Conservation (phyloP, 768 basidiomycete species). For the Podaxis rugospora region DNA sequence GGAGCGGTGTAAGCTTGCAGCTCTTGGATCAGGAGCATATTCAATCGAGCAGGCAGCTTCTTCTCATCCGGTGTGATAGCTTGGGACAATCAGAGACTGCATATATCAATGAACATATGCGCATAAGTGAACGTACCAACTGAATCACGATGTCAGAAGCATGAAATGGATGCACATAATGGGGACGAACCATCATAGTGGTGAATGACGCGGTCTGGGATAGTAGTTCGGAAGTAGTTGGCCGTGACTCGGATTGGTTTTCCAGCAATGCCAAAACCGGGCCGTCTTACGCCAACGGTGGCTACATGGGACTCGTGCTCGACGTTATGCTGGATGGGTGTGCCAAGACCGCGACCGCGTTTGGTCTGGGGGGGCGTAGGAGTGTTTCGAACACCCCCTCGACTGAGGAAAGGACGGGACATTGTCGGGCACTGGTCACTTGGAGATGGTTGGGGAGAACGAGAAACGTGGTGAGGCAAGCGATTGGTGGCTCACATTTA, state of each 20-base stretch:
- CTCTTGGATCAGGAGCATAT: slow-evolving; percentile 59
- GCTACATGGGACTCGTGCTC: slow-evolving; percentile 24
- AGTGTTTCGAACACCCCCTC: slow-evolving; percentile 2
- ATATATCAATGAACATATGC: not conserved
- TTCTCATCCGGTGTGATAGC: slow-evolving; percentile 19
- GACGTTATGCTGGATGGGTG: not conserved
- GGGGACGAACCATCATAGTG: slow-evolving; percentile 54
- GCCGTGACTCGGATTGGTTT: slow-evolving; percentile 24
- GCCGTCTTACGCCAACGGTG: slow-evolving; percentile 61
- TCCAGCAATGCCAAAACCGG: slow-evolving; percentile 45
- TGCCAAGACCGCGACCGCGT: not conserved
- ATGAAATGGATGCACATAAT: not conserved
- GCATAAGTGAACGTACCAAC: slow-evolving; percentile 21
- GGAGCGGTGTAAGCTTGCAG: slow-evolving; percentile 55
- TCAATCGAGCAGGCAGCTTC: slow-evolving; percentile 34
- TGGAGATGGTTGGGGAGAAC: not conserved
- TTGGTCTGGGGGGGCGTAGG: not conserved
- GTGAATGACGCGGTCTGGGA: slow-evolving; percentile 53
- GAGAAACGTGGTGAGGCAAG: not conserved
- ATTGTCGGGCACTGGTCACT: not conserved
- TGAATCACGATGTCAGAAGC: slow-evolving; percentile 10
- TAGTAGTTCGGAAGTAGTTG: slow-evolving; percentile 45
- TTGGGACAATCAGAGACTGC: slow-evolving; percentile 7
- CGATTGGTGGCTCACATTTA: not conserved
- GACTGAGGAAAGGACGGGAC: slow-evolving; percentile 3